phyloP scores from a whole-genome alignment of 2,329 filamentous ascomycete genomes.

The Ascosphaera pollenicola region DNA sequence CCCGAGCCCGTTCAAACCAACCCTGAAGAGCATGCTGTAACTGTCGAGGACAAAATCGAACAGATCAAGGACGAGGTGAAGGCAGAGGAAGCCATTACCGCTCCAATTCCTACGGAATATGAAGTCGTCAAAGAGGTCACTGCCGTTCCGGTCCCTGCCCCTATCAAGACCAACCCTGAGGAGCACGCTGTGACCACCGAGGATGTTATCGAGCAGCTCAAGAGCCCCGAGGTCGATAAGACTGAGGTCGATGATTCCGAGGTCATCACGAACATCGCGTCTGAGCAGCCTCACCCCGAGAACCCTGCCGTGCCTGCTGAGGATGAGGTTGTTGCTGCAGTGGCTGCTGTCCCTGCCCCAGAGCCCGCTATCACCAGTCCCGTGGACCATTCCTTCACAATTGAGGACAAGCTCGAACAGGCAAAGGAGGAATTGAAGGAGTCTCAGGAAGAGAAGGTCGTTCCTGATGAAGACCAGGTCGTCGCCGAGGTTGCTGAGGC shows the following conservation, averaged over 20 bases:
- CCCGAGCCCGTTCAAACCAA: not conserved
- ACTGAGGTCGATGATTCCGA: not conserved
- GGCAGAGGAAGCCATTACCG: not conserved
- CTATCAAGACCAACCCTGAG: not conserved
- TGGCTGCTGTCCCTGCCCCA: not conserved
- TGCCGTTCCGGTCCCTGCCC: not conserved
- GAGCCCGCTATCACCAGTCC: not conserved
- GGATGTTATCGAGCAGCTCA: not conserved
- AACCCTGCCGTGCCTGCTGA: not conserved
- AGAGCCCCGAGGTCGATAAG: not conserved
- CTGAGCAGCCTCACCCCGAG: not conserved
- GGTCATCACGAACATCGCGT: not conserved
- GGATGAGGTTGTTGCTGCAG: not conserved
- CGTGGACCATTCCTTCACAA: conserved; percentile 2
- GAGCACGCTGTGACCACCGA: not conserved
- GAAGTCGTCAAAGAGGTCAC: not conserved
- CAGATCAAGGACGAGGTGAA: conserved; percentile 1
- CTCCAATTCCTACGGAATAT: not conserved
- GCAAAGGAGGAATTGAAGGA: conserved; percentile 3
- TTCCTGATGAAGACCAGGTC: not conserved
- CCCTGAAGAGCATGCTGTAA: not conserved
- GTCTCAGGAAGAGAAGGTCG: not conserved
- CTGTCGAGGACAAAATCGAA: not conserved
- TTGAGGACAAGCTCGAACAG: conserved; percentile 1
- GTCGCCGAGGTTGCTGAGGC: not conserved